These are phyloP conservation scores for Botrytis fabae DNA, from an alignment of 2,329 filamentous ascomycete species.

Conservation along the genomic window DNA sequence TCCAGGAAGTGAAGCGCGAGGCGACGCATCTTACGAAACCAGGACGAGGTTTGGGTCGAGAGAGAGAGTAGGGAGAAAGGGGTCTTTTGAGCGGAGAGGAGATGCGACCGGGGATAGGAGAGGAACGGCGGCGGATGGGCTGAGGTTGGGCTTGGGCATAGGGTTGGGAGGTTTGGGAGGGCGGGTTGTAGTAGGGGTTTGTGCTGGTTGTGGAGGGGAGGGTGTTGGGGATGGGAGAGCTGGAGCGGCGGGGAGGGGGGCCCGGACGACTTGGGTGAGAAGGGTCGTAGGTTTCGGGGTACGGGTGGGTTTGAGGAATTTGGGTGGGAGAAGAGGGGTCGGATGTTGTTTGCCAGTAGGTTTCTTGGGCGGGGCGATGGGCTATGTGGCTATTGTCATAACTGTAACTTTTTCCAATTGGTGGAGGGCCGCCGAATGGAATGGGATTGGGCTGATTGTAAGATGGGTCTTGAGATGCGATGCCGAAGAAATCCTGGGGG, in stretches of 20 bases:
- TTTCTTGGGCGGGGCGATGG: constrained; percentile 26
- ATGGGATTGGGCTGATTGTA: background rate
- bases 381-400: background rate
- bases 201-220: constrained; percentile 11
- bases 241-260: constrained; percentile 16
- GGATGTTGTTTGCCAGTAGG: constrained; percentile 26
- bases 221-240: constrained; percentile 2
- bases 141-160: constrained; percentile 20
- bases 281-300: background rate
- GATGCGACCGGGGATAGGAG: constrained; percentile 24
- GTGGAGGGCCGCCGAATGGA: background rate
- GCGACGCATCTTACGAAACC: constrained; percentile 33
- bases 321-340: constrained; percentile 21
- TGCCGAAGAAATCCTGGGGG: background rate
- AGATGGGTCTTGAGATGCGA: constrained; percentile 2
- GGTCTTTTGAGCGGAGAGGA: constrained; percentile 32
- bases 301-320: background rate
- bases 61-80: constrained; percentile 33
- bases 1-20: constrained; percentile 29
- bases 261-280: background rate
- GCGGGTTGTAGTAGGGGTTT: constrained; percentile 1
- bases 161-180: constrained; percentile 1
- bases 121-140: constrained; percentile 8
- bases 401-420: background rate
- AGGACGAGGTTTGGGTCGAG: constrained; percentile 34